A percentile compares a stretch with the other conserved stretches of the same genome.
These are phyloP conservation scores for Lactarius trivialis DNA, from an alignment of 768 basidiomycete genomes.

Conservation along the genomic window DNA sequence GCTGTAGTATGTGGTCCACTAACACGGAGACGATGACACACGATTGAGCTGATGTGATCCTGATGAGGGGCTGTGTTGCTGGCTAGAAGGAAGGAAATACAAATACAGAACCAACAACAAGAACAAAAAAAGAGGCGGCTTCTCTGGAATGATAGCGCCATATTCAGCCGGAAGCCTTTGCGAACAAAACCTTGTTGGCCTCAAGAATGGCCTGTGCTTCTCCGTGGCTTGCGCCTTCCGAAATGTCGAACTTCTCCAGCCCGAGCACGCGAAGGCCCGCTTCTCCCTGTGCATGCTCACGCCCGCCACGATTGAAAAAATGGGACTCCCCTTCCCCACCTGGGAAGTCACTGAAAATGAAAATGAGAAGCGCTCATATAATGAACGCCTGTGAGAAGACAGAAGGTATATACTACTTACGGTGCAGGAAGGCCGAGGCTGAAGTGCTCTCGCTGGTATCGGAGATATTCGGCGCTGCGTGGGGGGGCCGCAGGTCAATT, in stretches of 20 bases:
- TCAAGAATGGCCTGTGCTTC: slow-evolving; percentile 10
- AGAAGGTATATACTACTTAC: neutral
- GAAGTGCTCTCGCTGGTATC: slow-evolving; percentile 57
- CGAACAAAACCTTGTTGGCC: slow-evolving; percentile 12
- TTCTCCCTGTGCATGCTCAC: slow-evolving; percentile 32
- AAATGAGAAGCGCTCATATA: neutral
- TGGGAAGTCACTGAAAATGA: slow-evolving; percentile 49
- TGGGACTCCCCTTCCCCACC: slow-evolving; percentile 37
- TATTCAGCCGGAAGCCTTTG: neutral
- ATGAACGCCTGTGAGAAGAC: neutral
- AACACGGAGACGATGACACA: neutral
- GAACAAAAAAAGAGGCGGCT: neutral
- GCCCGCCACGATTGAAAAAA: slow-evolving; percentile 36
- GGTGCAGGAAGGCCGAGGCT: slow-evolving; percentile 55
- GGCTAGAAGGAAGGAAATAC: neutral
- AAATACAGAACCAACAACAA: neutral
- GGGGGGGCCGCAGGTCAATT: neutral
- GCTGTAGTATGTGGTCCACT: neutral
- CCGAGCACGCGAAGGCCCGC: slow-evolving; percentile 18
- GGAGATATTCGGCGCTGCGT: slow-evolving; percentile 47
- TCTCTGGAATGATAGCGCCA: neutral
- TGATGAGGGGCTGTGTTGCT: neutral
- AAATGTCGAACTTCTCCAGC: slow-evolving; percentile 15
- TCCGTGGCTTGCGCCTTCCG: slow-evolving; percentile 1
- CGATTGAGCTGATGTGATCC: neutral